Percentiles rank a stretch among this genome's conserved stretches.
phyloP scores from a whole-genome alignment of 352 stramenopile species.

The Pythium dissotocum region DNA sequence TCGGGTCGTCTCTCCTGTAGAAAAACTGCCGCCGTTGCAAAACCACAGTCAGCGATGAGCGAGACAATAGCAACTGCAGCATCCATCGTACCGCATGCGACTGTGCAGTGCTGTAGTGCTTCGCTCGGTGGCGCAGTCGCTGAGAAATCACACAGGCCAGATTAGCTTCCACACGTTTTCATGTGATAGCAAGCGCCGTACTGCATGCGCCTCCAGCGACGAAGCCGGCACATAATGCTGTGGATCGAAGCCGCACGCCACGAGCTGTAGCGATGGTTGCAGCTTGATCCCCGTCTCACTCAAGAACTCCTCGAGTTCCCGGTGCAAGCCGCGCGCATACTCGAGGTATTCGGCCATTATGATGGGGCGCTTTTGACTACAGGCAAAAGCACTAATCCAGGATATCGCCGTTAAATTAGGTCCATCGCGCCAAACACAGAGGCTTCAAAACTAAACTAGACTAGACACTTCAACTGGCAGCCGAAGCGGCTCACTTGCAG shows the following conservation, averaged over 20 bases:
- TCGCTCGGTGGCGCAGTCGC: slow-evolving; percentile 2
- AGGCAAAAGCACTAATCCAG: slow-evolving; percentile 10
- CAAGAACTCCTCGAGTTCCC: slow-evolving; percentile 16
- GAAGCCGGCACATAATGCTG: slow-evolving; percentile 17
- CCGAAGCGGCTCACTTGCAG: slow-evolving; percentile 7
- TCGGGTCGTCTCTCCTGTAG: not conserved
- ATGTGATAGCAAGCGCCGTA: not conserved
- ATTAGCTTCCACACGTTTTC: not conserved
- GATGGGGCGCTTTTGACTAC: not conserved
- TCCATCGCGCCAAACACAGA: not conserved
- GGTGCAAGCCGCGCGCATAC: slow-evolving; percentile 7
- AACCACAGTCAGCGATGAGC: not conserved
- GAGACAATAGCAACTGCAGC: not conserved
- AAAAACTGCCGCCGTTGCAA: not conserved
- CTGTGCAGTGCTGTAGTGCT: not conserved
- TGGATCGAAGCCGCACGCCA: slow-evolving; percentile 11
- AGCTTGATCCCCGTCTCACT: slow-evolving; percentile 2
- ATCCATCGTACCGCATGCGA: not conserved
- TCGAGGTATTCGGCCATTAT: slow-evolving; percentile 21
- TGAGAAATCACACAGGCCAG: not conserved
- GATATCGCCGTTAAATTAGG: slow-evolving; percentile 23
- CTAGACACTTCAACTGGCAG: slow-evolving; percentile 24
- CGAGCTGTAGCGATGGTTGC: not conserved
- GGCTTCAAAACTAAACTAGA: slow-evolving; percentile 18
- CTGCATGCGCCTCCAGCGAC: slow-evolving; percentile 16